Evolutionary conservation across 2,329 filamentous ascomycete species (phyloP).

Genomic region (Cytospora piceae): DNA sequence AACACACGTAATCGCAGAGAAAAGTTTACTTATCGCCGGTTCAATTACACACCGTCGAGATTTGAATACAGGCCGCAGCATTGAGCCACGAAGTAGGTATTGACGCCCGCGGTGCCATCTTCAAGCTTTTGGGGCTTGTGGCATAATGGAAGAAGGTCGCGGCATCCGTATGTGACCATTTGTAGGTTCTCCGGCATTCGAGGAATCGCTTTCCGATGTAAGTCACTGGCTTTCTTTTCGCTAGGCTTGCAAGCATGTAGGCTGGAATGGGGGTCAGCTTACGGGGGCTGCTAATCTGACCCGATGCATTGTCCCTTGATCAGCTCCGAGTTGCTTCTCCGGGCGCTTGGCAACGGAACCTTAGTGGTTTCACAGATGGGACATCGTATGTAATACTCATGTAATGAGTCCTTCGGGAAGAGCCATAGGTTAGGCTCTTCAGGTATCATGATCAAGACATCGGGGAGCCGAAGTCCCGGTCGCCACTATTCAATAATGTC

Average conservation of each 20-base stretch:
- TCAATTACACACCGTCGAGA: neutral
- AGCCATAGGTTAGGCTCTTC: neutral
- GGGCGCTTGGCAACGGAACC: neutral
- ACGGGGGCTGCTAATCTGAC: neutral
- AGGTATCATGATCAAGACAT: neutral
- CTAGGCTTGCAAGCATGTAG: neutral
- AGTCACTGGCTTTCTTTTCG: no score
- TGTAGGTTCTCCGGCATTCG: neutral
- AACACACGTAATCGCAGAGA: neutral
- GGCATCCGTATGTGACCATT: neutral
- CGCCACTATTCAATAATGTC: no score
- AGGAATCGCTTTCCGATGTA: neutral
- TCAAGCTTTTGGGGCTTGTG: no score
- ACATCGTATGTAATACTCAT: neutral
- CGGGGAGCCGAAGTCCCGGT: neutral
- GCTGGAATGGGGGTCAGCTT: neutral
- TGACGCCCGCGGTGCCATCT: no score
- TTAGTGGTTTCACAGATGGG: neutral
- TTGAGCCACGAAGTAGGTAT: no score
- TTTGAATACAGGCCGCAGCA: neutral
- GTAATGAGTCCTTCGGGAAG: neutral
- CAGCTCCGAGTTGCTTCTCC: neutral
- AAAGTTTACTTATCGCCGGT: neutral
- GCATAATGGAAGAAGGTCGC: no score
- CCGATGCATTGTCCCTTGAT: no score